These are phyloP conservation scores for Francoa sonchifolia DNA, from an alignment of 441 rosid species.

Conservation along the genomic window DNA sequence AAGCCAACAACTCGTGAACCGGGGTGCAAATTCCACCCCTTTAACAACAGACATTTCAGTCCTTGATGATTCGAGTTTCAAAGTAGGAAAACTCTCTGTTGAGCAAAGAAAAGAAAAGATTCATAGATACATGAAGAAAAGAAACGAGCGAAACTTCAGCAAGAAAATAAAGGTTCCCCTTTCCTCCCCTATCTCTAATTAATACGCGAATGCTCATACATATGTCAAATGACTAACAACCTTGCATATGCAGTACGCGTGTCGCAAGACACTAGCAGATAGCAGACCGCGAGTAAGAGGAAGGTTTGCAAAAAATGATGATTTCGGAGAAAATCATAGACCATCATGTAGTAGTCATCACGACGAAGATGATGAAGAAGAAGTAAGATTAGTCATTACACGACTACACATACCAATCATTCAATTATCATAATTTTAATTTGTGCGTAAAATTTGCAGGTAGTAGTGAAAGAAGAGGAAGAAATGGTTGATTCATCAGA, in stretches of 20 bases:
- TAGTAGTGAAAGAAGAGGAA: constrained; percentile 58
- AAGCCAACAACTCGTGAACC: constrained; percentile 35
- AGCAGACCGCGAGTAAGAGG: constrained; percentile 91
- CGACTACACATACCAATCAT: not conserved
- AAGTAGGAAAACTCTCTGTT: constrained; percentile 58
- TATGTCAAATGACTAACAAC: too few species aligned
- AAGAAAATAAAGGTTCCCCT: constrained; percentile 78
- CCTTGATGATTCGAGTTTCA: constrained; percentile 62
- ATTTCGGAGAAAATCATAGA: constrained; percentile 43
- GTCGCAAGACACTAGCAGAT: constrained; percentile 88
- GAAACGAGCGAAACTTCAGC: constrained; percentile 90
- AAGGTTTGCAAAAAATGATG: constrained; percentile 88
- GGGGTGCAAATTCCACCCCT: constrained; percentile 29
- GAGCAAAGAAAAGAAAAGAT: constrained; percentile 93
- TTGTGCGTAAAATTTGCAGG: too few species aligned
- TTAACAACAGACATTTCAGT: constrained; percentile 55
- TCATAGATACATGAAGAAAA: constrained; percentile 85
- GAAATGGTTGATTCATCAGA: constrained; percentile 69
- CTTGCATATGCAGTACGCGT: constrained; percentile 56
- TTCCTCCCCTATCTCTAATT: not conserved
- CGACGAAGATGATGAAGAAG: constrained; percentile 56
- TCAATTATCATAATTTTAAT: too few species aligned
- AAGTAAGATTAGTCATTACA: constrained; percentile 16
- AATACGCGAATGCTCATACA: too few species aligned
- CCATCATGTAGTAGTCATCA: constrained; percentile 35